phyloP scores from a whole-genome alignment of 441 rosid genomes.

The Mallotus japonicus region DNA sequence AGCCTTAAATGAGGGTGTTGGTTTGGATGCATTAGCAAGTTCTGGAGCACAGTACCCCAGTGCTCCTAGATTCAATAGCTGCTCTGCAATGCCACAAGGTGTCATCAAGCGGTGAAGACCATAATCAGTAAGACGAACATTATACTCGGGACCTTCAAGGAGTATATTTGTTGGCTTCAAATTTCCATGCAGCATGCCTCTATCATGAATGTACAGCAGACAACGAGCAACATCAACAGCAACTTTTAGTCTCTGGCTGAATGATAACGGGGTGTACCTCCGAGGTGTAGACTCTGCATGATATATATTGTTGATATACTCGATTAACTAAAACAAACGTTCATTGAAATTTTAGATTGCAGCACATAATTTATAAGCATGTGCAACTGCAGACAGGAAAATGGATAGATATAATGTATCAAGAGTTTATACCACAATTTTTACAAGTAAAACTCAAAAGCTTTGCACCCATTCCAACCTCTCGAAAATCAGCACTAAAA shows the following conservation, averaged over 20 bases:
- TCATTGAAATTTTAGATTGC: neutral
- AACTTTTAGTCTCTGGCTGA: conserved; percentile 74
- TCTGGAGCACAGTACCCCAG: conserved; percentile 93
- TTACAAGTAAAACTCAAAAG: neutral
- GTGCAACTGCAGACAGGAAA: neutral
- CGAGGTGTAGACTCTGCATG: conserved; percentile 86
- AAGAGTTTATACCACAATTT: neutral
- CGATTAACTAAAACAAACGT: conserved; percentile 3
- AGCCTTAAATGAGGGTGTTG: conserved; percentile 63
- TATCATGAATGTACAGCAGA: conserved; percentile 73
- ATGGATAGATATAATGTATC: neutral
- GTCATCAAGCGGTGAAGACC: conserved; percentile 90
- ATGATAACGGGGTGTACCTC: conserved; percentile 68
- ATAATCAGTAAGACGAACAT: conserved; percentile 61
- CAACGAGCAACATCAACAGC: conserved; percentile 77
- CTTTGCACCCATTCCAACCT: neutral
- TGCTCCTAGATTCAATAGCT: conserved; percentile 84
- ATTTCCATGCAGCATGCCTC: conserved; percentile 82
- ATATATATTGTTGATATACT: conserved; percentile 17
- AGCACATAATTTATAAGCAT: conserved; percentile 9
- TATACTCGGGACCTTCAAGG: conserved; percentile 51
- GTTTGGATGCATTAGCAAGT: conserved; percentile 60
- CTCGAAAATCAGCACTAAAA: too few relatives aligned
- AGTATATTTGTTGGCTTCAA: conserved; percentile 86
- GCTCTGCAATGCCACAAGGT: conserved; percentile 77